These are phyloP conservation scores for Melastoma malabathricum DNA, from an alignment of 345 rosid genomes.

Conservation along the genomic window DNA sequence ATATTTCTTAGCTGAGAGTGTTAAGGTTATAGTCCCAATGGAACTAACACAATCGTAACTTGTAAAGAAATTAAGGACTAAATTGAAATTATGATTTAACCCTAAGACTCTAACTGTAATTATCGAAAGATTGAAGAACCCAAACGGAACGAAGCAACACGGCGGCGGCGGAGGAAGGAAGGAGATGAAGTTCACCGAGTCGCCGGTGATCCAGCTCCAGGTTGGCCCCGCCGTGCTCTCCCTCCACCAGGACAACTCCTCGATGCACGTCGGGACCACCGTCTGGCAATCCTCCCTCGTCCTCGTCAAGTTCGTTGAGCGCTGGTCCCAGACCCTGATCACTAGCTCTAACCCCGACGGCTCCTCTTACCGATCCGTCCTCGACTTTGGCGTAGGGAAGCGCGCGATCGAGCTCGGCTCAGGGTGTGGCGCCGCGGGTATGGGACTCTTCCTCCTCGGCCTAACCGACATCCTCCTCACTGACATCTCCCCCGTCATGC, in stretches of 20 bases:
- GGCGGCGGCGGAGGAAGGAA: neutral
- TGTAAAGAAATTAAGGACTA: too few species aligned
- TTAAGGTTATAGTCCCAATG: too few species aligned
- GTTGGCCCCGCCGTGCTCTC: constrained; percentile 46
- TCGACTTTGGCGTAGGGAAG: constrained; percentile 36
- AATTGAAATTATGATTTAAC: neutral
- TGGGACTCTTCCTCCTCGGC: constrained; percentile 78
- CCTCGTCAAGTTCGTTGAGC: constrained; percentile 82
- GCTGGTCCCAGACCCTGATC: constrained; percentile 38
- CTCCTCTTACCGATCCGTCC: constrained; percentile 45
- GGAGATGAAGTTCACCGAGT: constrained; percentile 77
- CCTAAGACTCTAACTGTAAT: neutral
- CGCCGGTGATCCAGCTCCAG: constrained; percentile 70
- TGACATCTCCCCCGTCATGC: constrained; percentile 82
- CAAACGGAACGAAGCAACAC: neutral
- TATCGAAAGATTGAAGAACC: neutral
- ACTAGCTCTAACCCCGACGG: constrained; percentile 12
- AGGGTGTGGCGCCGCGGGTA: constrained; percentile 82
- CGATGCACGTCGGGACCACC: constrained; percentile 90
- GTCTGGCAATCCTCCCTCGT: constrained; percentile 89
- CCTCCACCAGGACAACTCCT: constrained; percentile 69
- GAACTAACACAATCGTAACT: too few species aligned
- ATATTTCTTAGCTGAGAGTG: too few species aligned
- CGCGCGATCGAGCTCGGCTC: constrained; percentile 74
- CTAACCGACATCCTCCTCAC: constrained; percentile 64